Conservation (phyloP, 495 filamentous ascomycete species). For the Penicillium coprophilum region DNA sequence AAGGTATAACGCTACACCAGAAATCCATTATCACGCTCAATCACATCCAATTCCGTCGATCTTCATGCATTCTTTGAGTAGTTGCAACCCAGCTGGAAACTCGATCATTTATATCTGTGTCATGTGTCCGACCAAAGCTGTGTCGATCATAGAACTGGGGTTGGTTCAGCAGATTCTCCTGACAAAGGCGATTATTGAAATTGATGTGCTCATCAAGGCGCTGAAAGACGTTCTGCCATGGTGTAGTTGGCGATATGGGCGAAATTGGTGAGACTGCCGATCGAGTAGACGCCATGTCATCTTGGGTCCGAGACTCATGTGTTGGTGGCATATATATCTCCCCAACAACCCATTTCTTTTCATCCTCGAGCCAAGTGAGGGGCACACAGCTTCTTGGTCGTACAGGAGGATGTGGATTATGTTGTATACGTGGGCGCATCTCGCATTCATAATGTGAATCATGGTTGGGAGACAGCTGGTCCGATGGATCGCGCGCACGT, state of each 20-base stretch:
- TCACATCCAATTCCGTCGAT: background rate
- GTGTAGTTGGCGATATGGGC: background rate
- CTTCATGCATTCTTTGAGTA: background rate
- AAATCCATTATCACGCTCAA: background rate
- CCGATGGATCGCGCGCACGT: slow-evolving; percentile 1
- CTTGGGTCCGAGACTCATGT: background rate
- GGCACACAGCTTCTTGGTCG: background rate
- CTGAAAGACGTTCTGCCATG: background rate
- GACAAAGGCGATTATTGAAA: background rate
- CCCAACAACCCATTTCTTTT: slow-evolving; percentile 17
- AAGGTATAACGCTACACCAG: background rate
- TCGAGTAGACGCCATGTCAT: background rate
- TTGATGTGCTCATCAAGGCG: background rate
- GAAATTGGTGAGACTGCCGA: slow-evolving; percentile 4
- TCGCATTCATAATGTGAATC: background rate
- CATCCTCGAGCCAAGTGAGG: slow-evolving; percentile 20
- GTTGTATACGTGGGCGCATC: background rate
- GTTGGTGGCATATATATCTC: background rate
- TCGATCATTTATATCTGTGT: background rate
- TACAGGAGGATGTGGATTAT: background rate
- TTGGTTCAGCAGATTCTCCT: background rate
- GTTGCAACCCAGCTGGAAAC: slow-evolving; percentile 6
- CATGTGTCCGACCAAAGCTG: background rate
- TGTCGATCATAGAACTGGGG: slow-evolving; percentile 3
- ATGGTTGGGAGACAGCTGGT: slow-evolving; percentile 4